Percentiles rank a stretch among this genome's conserved stretches.
These are phyloP conservation scores for Trametes sp. DNA, from an alignment of 1,284 basidiomycete species.

Conservation along the genomic window DNA sequence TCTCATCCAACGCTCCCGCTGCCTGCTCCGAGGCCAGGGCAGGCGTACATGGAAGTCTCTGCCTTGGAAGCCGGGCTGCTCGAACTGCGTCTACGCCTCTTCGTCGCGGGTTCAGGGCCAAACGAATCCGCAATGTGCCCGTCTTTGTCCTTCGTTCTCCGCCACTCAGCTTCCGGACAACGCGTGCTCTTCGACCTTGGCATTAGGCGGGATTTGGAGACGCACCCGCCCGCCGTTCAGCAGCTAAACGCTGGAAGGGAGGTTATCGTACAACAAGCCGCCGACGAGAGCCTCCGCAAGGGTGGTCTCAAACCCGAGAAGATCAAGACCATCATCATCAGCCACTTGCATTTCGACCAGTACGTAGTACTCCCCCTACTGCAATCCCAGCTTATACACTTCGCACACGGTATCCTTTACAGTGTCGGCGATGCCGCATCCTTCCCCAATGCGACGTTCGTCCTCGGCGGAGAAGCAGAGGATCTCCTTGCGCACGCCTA, in stretches of 20 bases:
- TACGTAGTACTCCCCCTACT: neutral
- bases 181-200: slow-evolving; percentile 62
- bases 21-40: slow-evolving; percentile 45
- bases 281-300: slow-evolving; percentile 54
- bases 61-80: slow-evolving; percentile 57
- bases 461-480: slow-evolving; percentile 50
- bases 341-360: slow-evolving; percentile 57
- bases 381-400: too few relatives aligned
- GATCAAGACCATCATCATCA: slow-evolving; percentile 55
- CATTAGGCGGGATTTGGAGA: slow-evolving; percentile 55
- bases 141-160: slow-evolving; percentile 56
- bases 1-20: slow-evolving; percentile 28
- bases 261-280: slow-evolving; percentile 49
- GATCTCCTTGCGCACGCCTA: slow-evolving; percentile 48
- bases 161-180: slow-evolving; percentile 49
- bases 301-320: slow-evolving; percentile 52
- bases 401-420: neutral
- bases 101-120: slow-evolving; percentile 46
- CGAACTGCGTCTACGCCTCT: slow-evolving; percentile 43
- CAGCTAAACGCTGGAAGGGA: slow-evolving; percentile 20
- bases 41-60: slow-evolving; percentile 57
- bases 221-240: slow-evolving; percentile 44
- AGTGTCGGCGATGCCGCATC: slow-evolving; percentile 50
- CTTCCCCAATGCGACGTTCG: slow-evolving; percentile 55
- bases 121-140: slow-evolving; percentile 43